Base-by-base conservation (phyloP, 176 grass and related monocot species). In the Triticum turgidum region DNA sequence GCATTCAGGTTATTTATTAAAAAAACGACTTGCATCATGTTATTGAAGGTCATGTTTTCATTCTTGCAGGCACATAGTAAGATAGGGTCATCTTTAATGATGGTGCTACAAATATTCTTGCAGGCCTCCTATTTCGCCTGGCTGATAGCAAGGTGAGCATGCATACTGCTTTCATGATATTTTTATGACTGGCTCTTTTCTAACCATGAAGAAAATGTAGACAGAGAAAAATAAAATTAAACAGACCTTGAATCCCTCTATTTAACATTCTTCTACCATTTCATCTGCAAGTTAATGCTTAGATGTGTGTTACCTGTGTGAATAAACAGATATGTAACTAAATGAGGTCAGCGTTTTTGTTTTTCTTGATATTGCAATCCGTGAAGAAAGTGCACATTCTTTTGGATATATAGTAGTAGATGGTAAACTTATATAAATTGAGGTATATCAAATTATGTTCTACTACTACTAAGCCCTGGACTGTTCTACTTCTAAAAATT, bases 51-150 rank as follows among this genome's bases (percentile, higher is more conserved):
- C 64, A 39, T 67, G 14, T 84, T 54, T 80, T 91, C 61, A 82
- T 87, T 87, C 47, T 42, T 87, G 45, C 78, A 98, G 96, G 81
- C 78, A 84, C 39, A 11, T 84, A 62, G 44, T 95, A 73, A 84
- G 65, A 68, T 84, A 52, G 68, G 90, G 52, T 89, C 83, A 77
- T 30, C 29, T 30, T 30, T 30, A 30, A 30, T 30, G 29, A 30
- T 30, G 29, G 29, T 30, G 29, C 29, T 30, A 30, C 29, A 30
- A 30, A 30, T 30, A 30, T 30, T 30, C 29, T 29, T 69, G 73
- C 33, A 41, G 80, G 77, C 74, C 70, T 70, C 64, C 63, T 67
- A 67, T 21, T 84, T 44, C 88, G 83, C 52, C 47, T 95, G 61
- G 64, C 84, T 83, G 68, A 85, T 85, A 89, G 25, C 25, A 77